These are phyloP conservation scores for Macaranga tanarius DNA, from an alignment of 441 rosid species.

Conservation along the genomic window DNA sequence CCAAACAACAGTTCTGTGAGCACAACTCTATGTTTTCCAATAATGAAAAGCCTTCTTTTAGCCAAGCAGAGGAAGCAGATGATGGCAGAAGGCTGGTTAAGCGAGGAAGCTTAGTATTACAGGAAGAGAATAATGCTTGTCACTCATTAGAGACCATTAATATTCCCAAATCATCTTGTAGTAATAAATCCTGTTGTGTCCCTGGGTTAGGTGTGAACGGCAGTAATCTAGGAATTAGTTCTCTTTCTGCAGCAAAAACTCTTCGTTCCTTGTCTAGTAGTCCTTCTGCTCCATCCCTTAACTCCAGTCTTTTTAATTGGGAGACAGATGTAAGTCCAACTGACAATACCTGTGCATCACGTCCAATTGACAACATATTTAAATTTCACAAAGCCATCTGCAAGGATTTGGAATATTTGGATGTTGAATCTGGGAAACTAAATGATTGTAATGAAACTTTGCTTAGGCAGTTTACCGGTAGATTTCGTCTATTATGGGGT, in stretches of 20 bases:
- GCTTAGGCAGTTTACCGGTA: slow-evolving; percentile 70
- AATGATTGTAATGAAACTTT: slow-evolving; percentile 53
- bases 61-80: slow-evolving; percentile 31
- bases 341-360: slow-evolving; percentile 34
- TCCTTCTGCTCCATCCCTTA: slow-evolving; percentile 60
- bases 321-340: slow-evolving; percentile 55
- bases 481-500: slow-evolving; percentile 73
- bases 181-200: slow-evolving; percentile 52
- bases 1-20: slow-evolving; percentile 26
- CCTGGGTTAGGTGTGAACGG: slow-evolving; percentile 61
- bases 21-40: slow-evolving; percentile 26
- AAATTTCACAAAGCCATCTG: slow-evolving; percentile 79
- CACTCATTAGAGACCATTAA: slow-evolving; percentile 21
- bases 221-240: slow-evolving; percentile 46
- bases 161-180: slow-evolving; percentile 28
- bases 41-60: slow-evolving; percentile 27
- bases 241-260: slow-evolving; percentile 64
- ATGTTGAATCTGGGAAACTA: slow-evolving; percentile 69
- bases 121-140: slow-evolving; percentile 29
- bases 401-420: slow-evolving; percentile 77
- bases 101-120: slow-evolving; percentile 29
- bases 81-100: slow-evolving; percentile 35
- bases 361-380: slow-evolving; percentile 75
- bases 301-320: slow-evolving; percentile 76
- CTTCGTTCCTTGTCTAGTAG: slow-evolving; percentile 55